phyloP scores from a whole-genome alignment of 163 green algal genomes.

The Coccomyxa subellipsoidea region DNA sequence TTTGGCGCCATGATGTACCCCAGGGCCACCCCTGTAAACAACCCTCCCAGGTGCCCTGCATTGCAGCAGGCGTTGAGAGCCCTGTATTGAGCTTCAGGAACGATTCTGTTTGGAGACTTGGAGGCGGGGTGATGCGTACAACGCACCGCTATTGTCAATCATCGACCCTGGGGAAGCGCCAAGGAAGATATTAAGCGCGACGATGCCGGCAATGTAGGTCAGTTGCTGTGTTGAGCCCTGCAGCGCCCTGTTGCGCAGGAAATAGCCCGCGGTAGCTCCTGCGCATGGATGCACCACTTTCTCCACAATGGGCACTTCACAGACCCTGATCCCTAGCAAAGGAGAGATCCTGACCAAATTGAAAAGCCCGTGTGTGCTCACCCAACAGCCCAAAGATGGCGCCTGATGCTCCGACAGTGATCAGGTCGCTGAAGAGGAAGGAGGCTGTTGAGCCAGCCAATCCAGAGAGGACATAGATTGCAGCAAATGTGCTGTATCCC shows the following conservation, averaged over 20 bases:
- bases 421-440: constrained; percentile 24
- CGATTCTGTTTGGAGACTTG: no score
- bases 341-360: no score
- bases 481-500: constrained; percentile 22
- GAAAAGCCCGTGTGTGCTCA: no score
- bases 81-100: no score
- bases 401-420: constrained; percentile 31
- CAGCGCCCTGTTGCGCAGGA: constrained; percentile 23
- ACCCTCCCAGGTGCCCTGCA: background rate
- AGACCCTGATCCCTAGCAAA: no score
- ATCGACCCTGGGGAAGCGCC: constrained; percentile 11
- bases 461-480: constrained; percentile 29
- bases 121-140: no score
- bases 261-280: constrained; percentile 27
- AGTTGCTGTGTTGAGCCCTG: constrained; percentile 14
- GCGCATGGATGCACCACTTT: background rate
- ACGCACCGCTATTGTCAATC: constrained; percentile 31
- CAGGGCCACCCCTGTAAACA: background rate
- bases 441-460: constrained; percentile 20
- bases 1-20: background rate
- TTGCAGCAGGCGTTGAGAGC: background rate
- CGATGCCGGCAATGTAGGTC: constrained; percentile 20
- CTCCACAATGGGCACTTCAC: no score
- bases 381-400: constrained; percentile 39
- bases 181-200: constrained; percentile 22